Conservation (phyloP, 352 stramenopile species). For the Thalassiosira pacifica region DNA sequence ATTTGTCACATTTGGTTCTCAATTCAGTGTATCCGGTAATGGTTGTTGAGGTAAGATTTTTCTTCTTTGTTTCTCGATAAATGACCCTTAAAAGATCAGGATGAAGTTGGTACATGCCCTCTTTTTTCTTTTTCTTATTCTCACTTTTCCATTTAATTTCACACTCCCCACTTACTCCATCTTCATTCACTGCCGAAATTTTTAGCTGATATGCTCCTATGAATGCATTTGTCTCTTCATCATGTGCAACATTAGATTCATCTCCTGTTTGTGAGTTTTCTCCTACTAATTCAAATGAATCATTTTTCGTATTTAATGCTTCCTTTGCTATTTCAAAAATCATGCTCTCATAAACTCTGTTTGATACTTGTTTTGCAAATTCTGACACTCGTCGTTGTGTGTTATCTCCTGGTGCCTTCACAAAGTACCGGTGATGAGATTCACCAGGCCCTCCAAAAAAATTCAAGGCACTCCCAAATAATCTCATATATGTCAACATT, state of each 20-base stretch:
- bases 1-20: too few species aligned
- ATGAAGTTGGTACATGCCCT: not conserved
- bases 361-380: not conserved
- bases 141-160: not conserved
- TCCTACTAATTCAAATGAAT: constrained; percentile 2
- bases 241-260: too few species aligned
- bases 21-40: too few species aligned
- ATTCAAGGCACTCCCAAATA: constrained; percentile 26
- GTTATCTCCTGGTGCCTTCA: constrained; percentile 4
- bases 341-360: not conserved
- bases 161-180: too few species aligned
- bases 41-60: too few species aligned
- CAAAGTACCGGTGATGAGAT: constrained; percentile 11
- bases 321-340: constrained; percentile 8
- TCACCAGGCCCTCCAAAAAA: constrained; percentile 32
- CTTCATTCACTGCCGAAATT: too few species aligned
- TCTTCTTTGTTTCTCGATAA: too few species aligned
- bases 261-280: too few species aligned
- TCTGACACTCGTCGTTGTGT: constrained; percentile 2
- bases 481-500: constrained; percentile 9
- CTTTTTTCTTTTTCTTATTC: not conserved
- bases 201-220: too few species aligned
- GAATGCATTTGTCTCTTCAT: too few species aligned
- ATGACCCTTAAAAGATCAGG: not conserved
- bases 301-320: constrained; percentile 14